Evolutionary conservation across 2,329 filamentous ascomycete genomes (phyloP), one percentile per base, ranked within the genome.

Genomic region (Paraphaeosphaeria minitans): DNA sequence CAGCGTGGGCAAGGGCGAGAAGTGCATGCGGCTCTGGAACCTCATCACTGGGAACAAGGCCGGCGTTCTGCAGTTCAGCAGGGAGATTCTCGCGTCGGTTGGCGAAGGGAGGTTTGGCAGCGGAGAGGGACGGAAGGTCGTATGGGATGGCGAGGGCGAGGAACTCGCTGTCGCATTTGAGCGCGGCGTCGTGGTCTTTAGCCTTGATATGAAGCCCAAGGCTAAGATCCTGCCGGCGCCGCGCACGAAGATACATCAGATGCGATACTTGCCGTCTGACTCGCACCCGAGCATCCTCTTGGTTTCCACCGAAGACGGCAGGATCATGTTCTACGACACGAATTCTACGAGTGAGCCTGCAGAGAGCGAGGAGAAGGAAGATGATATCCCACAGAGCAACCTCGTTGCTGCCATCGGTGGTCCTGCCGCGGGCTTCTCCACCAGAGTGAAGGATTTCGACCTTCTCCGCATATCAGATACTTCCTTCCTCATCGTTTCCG

Each of bases 31-130:
- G 64, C 78, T 98, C 64, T 99, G 95, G 95, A 98, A 99, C 72
- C 77, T 99, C 63, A 93, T 98, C 65, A 98, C 94, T 2, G 95
- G 93, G 16, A 96, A 94, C 80, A 97, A 97, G 80, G 93, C 93
- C 0, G 92, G 93, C 31, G 93, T 97, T 53, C 80, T 99, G 67
- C 95, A 91, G 74, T 98, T 98, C 75, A 85, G 85, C 64, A 84
- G 85, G 57, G 85, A 89, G 0, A 83, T 95, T 69, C 81, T 98
- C 53, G 82, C 85, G 46, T 87, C 90, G 66, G 85, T 90, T 12
- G 92, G 91, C 47, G 92, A 97, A 79, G 85, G 88, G 45, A 87
- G 87, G 75, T 88, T 89, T 75, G 87, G 88, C 46, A 89, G 87
- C 46, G 93, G 94, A 13, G 95, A 98, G 74, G 94, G 93, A 4